Base-by-base conservation (phyloP, 306 rosid species). In the Gastrolobium bilobum region DNA sequence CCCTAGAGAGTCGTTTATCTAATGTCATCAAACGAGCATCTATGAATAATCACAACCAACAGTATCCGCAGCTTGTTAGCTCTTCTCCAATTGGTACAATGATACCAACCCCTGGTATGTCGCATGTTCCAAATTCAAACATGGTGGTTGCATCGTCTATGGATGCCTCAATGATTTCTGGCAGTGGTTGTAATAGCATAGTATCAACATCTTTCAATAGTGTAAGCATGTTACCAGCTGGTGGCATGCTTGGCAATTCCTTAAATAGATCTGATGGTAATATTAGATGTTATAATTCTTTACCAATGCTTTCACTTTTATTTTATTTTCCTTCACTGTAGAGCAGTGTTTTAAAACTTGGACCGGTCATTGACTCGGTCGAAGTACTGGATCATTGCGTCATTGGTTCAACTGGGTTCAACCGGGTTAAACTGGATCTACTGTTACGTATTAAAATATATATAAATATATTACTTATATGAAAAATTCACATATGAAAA, bases 81-180 rank as follows among this genome's bases (percentile, higher is more conserved):
- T 86, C 94, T 60, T 86, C 98, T 68, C 83, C 93, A 20, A 46
- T 88, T 51, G 85, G 94, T 73, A 90, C 92, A 50, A 95, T 95
- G 99, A 95, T 93, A 86, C 97, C 99, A 20, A 95, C 99, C 4
- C 98, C 99, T 46, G 98, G 99, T 53, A 91, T 95, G 89, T 79
- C 91, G 10, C 92, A 90, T 68, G 75, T 82, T 81, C 86, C 90
- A 79, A 91, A 89, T 89, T 86, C 99, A 69, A 93, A 74, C 80
- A 82, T 90, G 90, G 81, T 71, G 59, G 91, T 80, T 73, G 48
- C 91, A 10, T 87, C 98, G 82, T 90, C 91, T 52, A 54, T 72
- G 58, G 97, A 90, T 38, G 73, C 93, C 84, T 89, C 94, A 13
- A 71, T 88, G 88, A 83, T 86, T 71, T 50, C 86, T 61, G 59